These are phyloP conservation scores for Raffaelea ambrosiae DNA, from an alignment of 2,329 filamentous ascomycete species.

Conservation along the genomic window DNA sequence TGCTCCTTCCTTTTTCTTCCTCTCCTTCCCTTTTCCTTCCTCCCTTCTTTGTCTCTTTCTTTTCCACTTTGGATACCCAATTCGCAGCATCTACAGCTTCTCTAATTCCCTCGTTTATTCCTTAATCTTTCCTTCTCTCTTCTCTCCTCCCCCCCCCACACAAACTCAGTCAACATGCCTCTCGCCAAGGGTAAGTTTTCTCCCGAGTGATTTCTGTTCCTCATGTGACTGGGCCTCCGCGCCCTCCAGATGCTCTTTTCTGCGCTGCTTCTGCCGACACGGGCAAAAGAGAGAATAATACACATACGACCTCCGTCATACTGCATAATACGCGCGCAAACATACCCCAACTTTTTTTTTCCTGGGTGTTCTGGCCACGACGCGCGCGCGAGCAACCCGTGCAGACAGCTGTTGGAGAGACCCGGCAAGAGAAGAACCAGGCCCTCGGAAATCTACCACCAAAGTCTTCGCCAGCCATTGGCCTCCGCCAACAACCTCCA, in stretches of 20 bases:
- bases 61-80: not conserved
- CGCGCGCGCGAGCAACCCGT: too few relatives aligned
- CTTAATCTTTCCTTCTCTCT: conserved; percentile 3
- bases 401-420: too few relatives aligned
- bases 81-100: not conserved
- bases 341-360: not conserved
- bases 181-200: conserved; percentile 35
- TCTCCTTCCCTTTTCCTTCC: conserved; percentile 3
- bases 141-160: conserved; percentile 7
- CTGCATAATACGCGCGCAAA: too few relatives aligned
- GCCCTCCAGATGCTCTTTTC: too few relatives aligned
- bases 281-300: too few relatives aligned
- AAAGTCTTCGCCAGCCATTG: not conserved
- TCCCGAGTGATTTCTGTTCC: not conserved
- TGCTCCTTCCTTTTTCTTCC: conserved; percentile 1
- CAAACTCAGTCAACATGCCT: conserved; percentile 30
- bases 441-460: too few relatives aligned
- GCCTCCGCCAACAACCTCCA: not conserved
- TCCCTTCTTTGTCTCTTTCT: not conserved
- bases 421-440: too few relatives aligned
- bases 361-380: not conserved
- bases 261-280: too few relatives aligned
- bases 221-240: not conserved
- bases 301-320: too few relatives aligned
- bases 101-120: conserved; percentile 7